Conservation (phyloP, 2,329 filamentous ascomycete species). For the Rhinocladiella mackenziei region DNA sequence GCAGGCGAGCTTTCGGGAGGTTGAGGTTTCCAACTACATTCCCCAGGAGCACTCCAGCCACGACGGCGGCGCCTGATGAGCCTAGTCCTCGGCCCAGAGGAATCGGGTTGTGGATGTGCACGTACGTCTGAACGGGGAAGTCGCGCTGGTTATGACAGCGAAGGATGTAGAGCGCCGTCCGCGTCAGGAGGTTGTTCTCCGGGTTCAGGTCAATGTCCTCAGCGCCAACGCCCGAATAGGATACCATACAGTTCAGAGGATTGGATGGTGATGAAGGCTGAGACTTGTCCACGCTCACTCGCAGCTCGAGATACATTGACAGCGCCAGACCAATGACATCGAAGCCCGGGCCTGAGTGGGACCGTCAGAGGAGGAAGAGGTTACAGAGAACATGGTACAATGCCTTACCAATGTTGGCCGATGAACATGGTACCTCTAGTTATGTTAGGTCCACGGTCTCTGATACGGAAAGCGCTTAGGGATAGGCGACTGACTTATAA, state of each 20-base stretch:
- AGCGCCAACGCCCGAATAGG: slow-evolving; percentile 76
- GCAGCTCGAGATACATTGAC: slow-evolving; percentile 87
- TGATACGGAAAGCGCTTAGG: neutral
- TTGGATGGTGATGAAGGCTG: slow-evolving; percentile 25
- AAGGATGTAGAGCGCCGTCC: slow-evolving; percentile 89
- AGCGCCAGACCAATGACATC: slow-evolving; percentile 93
- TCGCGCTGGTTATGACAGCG: slow-evolving; percentile 81
- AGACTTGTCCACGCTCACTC: slow-evolving; percentile 64
- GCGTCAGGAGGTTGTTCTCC: slow-evolving; percentile 85
- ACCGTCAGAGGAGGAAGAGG: neutral
- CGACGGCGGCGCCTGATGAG: slow-evolving; percentile 92
- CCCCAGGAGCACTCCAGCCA: slow-evolving; percentile 87
- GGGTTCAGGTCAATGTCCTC: slow-evolving; percentile 77
- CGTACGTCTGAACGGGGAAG: slow-evolving; percentile 81
- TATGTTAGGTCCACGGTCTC: slow-evolving; percentile 3
- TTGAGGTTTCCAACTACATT: slow-evolving; percentile 81
- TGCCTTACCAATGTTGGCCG: slow-evolving; percentile 76
- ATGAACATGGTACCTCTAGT: slow-evolving; percentile 67
- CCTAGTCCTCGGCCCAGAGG: slow-evolving; percentile 87
- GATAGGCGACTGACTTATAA: slow-evolving; percentile 23
- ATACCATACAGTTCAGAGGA: slow-evolving; percentile 72
- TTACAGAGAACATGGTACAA: neutral
- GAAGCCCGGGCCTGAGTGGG: slow-evolving; percentile 68
- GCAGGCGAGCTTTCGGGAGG: slow-evolving; percentile 63
- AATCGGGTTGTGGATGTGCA: slow-evolving; percentile 94